Percentiles rank a stretch among this genome's conserved stretches.
These are phyloP conservation scores for Calonectria pseudoturangicola DNA, from an alignment of 2,329 filamentous ascomycete genomes.

Conservation along the genomic window DNA sequence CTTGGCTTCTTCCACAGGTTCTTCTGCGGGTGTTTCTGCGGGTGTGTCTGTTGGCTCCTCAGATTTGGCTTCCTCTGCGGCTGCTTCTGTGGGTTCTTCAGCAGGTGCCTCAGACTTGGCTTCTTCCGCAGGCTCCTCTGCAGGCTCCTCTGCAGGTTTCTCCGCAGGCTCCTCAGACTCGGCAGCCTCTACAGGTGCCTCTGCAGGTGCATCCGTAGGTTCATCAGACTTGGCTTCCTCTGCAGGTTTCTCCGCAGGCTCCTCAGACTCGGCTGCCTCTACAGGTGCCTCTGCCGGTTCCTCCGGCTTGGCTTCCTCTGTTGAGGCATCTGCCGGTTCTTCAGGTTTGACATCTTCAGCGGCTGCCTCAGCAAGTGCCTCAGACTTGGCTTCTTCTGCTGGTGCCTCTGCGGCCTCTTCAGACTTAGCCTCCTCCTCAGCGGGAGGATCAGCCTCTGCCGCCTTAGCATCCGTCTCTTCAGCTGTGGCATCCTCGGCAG, in stretches of 20 bases:
- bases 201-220: slow-evolving; percentile 7
- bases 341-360: not conserved
- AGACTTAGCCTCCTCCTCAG: slow-evolving; percentile 12
- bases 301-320: slow-evolving; percentile 26
- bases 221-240: slow-evolving; percentile 9
- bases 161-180: not conserved
- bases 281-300: slow-evolving; percentile 26
- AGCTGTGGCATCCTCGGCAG: slow-evolving; percentile 5
- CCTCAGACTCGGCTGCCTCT: slow-evolving; percentile 14
- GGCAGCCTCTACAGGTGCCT: not conserved
- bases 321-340: slow-evolving; percentile 13
- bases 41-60: not conserved
- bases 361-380: not conserved
- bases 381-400: slow-evolving; percentile 31
- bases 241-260: not conserved
- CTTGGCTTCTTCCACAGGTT: slow-evolving; percentile 2
- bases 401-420: slow-evolving; percentile 1
- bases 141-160: not conserved
- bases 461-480: slow-evolving; percentile 26
- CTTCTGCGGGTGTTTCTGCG: not conserved
- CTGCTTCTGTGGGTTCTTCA: not conserved
- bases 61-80: slow-evolving; percentile 3
- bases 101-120: not conserved
- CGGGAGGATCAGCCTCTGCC: not conserved
- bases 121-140: slow-evolving; percentile 4